phyloP scores from a whole-genome alignment of 2,329 filamentous ascomycete genomes.

The Coniochaeta ligniaria region DNA sequence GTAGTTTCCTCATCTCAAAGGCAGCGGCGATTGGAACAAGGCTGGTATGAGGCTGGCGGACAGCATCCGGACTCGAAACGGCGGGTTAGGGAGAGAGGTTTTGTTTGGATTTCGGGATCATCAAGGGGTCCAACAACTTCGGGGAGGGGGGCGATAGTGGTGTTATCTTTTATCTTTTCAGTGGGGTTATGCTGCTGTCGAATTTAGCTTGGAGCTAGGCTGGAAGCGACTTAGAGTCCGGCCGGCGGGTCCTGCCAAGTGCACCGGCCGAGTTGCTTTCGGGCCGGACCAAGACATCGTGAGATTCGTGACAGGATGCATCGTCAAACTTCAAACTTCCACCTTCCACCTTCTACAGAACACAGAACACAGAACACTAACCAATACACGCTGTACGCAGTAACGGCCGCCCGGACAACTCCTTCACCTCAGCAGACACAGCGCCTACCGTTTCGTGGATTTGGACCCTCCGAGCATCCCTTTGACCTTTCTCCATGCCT shows the following conservation, averaged over 20 bases:
- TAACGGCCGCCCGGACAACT: background rate
- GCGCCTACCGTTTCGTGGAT: background rate
- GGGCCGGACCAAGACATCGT: background rate
- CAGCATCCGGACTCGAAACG: constrained; percentile 12
- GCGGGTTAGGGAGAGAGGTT: background rate
- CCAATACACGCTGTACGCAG: background rate
- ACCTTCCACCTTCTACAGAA: too few relatives aligned
- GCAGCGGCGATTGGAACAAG: constrained; percentile 18
- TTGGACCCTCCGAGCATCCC: background rate
- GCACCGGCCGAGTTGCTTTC: background rate
- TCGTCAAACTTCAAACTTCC: too few relatives aligned
- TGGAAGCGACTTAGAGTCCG: background rate
- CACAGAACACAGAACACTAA: too few relatives aligned
- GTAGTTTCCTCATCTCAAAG: constrained; percentile 36
- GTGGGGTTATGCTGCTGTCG: background rate
- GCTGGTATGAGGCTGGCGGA: constrained; percentile 13
- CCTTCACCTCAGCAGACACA: background rate
- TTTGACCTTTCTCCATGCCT: background rate
- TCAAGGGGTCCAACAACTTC: background rate
- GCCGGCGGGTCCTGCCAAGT: background rate
- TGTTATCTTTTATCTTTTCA: background rate
- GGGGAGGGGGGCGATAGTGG: background rate
- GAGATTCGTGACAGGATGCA: background rate
- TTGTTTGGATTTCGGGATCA: background rate
- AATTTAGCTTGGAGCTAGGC: background rate